These are phyloP conservation scores for Camellia granthamiana DNA, from an alignment of 148 eudicot species.

Conservation along the genomic window DNA sequence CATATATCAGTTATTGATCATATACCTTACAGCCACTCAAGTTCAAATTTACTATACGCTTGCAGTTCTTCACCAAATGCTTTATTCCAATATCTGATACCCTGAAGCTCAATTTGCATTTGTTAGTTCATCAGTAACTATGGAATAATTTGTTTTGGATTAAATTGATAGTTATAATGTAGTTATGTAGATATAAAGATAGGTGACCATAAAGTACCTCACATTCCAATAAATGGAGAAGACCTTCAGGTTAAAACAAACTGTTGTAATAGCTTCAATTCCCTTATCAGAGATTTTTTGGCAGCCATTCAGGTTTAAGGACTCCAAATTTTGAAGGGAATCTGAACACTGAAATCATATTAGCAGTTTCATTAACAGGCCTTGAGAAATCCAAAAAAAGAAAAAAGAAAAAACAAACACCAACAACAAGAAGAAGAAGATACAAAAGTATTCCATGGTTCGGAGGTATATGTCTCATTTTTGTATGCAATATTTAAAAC, in stretches of 20 bases:
- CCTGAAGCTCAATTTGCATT: conserved; percentile 41
- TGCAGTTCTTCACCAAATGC: conserved; percentile 74
- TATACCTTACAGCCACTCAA: conserved; percentile 96
- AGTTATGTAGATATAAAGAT: not conserved
- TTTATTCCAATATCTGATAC: conserved; percentile 64
- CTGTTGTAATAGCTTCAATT: conserved; percentile 59
- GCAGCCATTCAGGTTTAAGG: conserved; percentile 82
- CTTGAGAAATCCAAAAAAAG: not conserved
- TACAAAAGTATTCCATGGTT: conserved; percentile 3
- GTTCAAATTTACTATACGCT: conserved; percentile 65
- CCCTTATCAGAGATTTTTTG: conserved; percentile 92
- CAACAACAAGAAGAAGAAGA: not conserved
- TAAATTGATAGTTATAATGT: not conserved
- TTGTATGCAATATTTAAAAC: not conserved
- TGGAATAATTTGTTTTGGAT: not conserved
- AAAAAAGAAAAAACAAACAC: not conserved
- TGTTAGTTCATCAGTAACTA: not conserved
- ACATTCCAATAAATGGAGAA: conserved; percentile 94
- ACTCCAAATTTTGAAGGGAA: conserved; percentile 62
- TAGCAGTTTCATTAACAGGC: not conserved
- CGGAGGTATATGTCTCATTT: not conserved
- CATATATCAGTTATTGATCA: conserved; percentile 1
- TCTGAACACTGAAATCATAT: conserved; percentile 37
- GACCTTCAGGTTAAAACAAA: conserved; percentile 57
- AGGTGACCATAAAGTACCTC: conserved; percentile 44